Conservation (phyloP, 208 protist species). For the Leishmania major region DNA sequence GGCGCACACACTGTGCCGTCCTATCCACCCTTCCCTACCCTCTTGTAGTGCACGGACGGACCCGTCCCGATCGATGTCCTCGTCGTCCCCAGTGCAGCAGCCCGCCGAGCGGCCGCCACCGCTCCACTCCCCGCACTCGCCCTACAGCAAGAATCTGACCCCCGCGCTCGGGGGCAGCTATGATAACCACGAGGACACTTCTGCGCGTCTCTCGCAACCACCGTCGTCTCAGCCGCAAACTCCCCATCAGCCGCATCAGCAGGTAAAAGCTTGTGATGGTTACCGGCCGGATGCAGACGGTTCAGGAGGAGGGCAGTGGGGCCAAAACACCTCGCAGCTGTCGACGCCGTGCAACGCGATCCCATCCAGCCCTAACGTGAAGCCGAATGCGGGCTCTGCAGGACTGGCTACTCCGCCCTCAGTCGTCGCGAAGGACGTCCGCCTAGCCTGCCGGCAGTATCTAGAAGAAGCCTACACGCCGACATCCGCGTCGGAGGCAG, state of each 20-base stretch:
- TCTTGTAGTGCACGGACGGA: not conserved
- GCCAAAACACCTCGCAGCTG: conserved; percentile 5
- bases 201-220: not conserved
- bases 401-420: conserved; percentile 14
- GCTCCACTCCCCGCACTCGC: conserved; percentile 18
- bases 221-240: not conserved
- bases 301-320: not conserved
- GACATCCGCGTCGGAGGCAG: not conserved
- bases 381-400: not conserved
- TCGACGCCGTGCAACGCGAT: conserved; percentile 14
- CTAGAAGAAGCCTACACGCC: conserved; percentile 20
- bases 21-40: not conserved
- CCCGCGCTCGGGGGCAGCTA: conserved; percentile 9
- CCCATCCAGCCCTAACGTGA: not conserved
- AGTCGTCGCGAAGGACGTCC: conserved; percentile 19
- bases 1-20: not conserved
- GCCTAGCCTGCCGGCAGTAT: conserved; percentile 28
- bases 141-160: conserved; percentile 12
- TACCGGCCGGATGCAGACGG: conserved; percentile 4
- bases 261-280: not conserved
- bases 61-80: not conserved
- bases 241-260: conserved; percentile 3
- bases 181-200: conserved; percentile 12
- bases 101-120: conserved; percentile 6
- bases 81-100: conserved; percentile 3